Conservation (phyloP, 2,329 filamentous ascomycete genomes). For the Clathrospora elynae region DNA sequence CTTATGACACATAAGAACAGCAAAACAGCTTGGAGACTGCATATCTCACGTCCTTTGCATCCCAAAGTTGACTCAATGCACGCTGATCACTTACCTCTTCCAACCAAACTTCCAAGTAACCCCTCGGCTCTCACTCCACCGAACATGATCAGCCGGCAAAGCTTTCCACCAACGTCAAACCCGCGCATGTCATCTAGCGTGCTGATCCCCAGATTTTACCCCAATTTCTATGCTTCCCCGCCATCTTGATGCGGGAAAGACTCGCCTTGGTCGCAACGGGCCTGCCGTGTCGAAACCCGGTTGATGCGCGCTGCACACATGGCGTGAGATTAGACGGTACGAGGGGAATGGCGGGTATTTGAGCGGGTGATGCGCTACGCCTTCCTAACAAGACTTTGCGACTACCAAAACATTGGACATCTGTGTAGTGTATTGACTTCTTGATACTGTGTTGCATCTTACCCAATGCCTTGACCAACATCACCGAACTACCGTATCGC, state of each 20-base stretch:
- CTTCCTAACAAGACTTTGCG: too few species aligned
- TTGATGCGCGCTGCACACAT: slow-evolving; percentile 17
- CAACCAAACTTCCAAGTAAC: slow-evolving; percentile 1
- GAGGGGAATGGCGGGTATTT: slow-evolving; percentile 16
- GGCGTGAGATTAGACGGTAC: slow-evolving; percentile 6
- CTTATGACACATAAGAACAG: too few species aligned
- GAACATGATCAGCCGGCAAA: slow-evolving; percentile 15
- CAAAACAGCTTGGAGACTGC: neutral
- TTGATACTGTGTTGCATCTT: neutral
- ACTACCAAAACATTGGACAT: too few species aligned
- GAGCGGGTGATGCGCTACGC: too few species aligned
- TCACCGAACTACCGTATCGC: neutral
- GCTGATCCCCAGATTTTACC: slow-evolving; percentile 27
- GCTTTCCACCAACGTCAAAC: slow-evolving; percentile 16
- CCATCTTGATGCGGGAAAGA: slow-evolving; percentile 19
- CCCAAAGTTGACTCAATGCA: neutral
- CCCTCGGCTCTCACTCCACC: slow-evolving; percentile 24
- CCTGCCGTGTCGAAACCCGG: slow-evolving; percentile 10
- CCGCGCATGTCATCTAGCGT: slow-evolving; percentile 7
- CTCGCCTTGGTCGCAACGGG: slow-evolving; percentile 22
- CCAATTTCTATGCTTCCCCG: slow-evolving; percentile 25
- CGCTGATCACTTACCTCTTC: slow-evolving; percentile 14
- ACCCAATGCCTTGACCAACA: neutral
- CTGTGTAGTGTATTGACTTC: too few species aligned
- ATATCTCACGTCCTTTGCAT: neutral